phyloP scores from a whole-genome alignment of 306 rosid genomes.

The Mimosa bimucronata region DNA sequence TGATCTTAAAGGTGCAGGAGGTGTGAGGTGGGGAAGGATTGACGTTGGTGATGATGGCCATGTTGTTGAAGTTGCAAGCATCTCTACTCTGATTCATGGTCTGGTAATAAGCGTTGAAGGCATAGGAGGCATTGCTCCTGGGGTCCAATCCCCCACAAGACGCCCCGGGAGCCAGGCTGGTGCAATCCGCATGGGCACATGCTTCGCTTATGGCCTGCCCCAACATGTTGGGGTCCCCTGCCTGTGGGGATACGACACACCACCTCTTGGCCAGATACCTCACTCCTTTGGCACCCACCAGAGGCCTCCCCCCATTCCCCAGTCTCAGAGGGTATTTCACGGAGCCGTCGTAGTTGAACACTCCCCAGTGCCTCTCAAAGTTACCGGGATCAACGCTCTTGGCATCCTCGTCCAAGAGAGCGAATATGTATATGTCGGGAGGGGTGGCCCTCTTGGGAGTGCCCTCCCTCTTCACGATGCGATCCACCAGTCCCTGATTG shows the following conservation, averaged over 20 bases:
- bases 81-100: slow-evolving; percentile 70
- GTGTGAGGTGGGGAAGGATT: slow-evolving; percentile 71
- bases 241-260: slow-evolving; percentile 75
- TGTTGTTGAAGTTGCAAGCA: slow-evolving; percentile 58
- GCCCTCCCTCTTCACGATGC: slow-evolving; percentile 58
- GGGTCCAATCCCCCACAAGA: slow-evolving; percentile 71
- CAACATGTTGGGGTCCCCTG: slow-evolving; percentile 58
- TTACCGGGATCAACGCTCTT: slow-evolving; percentile 87
- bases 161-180: slow-evolving; percentile 64
- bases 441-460: slow-evolving; percentile 69
- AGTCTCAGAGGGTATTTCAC: slow-evolving; percentile 61
- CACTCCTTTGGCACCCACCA: slow-evolving; percentile 78
- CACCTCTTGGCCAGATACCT: slow-evolving; percentile 64
- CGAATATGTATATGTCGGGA: slow-evolving; percentile 73
- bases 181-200: slow-evolving; percentile 79
- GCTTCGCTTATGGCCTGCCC: slow-evolving; percentile 55
- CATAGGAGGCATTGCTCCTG: slow-evolving; percentile 73
- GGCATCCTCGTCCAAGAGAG: slow-evolving; percentile 73
- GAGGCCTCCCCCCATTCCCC: slow-evolving; percentile 55
- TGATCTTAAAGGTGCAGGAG: slow-evolving; percentile 67
- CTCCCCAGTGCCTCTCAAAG: slow-evolving; percentile 93
- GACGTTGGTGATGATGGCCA: slow-evolving; percentile 43
- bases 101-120: slow-evolving; percentile 79
- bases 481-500: slow-evolving; percentile 75
- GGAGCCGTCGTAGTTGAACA: slow-evolving; percentile 79